Evolutionary conservation across 805 yeast genomes (phyloP), one percentile per base, ranked within the genome.

Genomic region (Wickerhamomyces chambardii): DNA sequence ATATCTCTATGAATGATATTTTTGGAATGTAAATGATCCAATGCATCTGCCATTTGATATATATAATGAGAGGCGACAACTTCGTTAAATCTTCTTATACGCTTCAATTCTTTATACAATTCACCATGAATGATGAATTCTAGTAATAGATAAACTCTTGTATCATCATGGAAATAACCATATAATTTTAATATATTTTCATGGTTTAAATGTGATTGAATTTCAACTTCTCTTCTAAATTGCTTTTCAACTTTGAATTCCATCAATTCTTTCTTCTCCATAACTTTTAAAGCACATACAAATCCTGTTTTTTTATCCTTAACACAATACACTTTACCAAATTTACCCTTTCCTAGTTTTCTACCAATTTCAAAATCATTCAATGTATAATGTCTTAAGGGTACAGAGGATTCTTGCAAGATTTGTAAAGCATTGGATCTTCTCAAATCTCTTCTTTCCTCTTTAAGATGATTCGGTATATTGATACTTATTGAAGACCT

Each of bases 291-390:
- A 1, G 98, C 98, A 55, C 94, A 84, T 2, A 90, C 67, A 51
- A 74, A 84, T 2, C 94, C 95, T 0, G 85, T 70, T 26, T 60
- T 50, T 44, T 73, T 78, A 53, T 87, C 96, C 37, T 70, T 69
- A 8, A 82, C 97, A 52, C 95, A 84, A 57, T 86, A 89, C 1
- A 92, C 97, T 48, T 75, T 78, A 8, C 98, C 98, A 49, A 89
- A 78, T 55, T 87, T 86, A 6, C 98, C 98, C 52, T 84, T 86
- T 0, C 97, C 98, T 33, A 90, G 66, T 38, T 81, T 78, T 36
- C 78, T 72, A 15, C 97, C 97, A 30, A 90, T 70, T 46, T 87
- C 95, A 58, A 90, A 90, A 51, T 84, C 92, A 21, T 64, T 58
- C 17, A 78, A 56, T 0, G 68, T 45, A 45, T 63, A 68, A 25